phyloP scores from a whole-genome alignment of 768 basidiomycete genomes.

The Lepiota brunneoincarnata region DNA sequence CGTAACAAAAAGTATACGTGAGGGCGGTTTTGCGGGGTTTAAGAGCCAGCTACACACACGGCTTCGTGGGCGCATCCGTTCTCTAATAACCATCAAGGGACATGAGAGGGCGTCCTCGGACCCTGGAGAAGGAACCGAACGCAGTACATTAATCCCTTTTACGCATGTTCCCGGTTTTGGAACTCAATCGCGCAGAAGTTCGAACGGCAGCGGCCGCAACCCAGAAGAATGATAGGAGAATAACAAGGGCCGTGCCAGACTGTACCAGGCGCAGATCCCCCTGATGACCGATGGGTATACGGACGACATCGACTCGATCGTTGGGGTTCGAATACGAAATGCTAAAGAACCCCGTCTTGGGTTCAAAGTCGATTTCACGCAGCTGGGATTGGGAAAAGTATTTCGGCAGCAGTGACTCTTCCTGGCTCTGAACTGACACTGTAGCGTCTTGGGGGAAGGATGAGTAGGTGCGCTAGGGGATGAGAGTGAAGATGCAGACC shows the following conservation, averaged over 20 bases:
- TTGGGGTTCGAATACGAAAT: background rate
- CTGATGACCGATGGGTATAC: conserved; percentile 2
- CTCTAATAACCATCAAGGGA: too few relatives aligned
- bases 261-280: background rate
- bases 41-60: too few relatives aligned
- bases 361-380: background rate
- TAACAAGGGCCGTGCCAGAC: background rate
- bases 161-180: too few relatives aligned
- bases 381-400: conserved; percentile 8
- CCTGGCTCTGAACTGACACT: background rate
- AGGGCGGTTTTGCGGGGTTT: too few relatives aligned
- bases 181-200: background rate
- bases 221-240: conserved; percentile 3
- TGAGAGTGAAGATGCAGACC: background rate
- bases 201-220: background rate
- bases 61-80: too few relatives aligned
- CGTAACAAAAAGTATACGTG: too few relatives aligned
- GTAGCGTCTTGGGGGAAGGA: background rate
- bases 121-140: too few relatives aligned
- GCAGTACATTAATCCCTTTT: too few relatives aligned
- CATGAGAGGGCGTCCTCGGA: too few relatives aligned
- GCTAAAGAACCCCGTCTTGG: background rate
- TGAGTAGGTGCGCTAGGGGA: background rate
- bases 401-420: background rate
- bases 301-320: background rate